A percentile compares a stretch with the other conserved stretches of the same genome.
These are phyloP conservation scores for Penicillium brasilianum DNA, from an alignment of 2,329 filamentous ascomycete genomes.

Conservation along the genomic window DNA sequence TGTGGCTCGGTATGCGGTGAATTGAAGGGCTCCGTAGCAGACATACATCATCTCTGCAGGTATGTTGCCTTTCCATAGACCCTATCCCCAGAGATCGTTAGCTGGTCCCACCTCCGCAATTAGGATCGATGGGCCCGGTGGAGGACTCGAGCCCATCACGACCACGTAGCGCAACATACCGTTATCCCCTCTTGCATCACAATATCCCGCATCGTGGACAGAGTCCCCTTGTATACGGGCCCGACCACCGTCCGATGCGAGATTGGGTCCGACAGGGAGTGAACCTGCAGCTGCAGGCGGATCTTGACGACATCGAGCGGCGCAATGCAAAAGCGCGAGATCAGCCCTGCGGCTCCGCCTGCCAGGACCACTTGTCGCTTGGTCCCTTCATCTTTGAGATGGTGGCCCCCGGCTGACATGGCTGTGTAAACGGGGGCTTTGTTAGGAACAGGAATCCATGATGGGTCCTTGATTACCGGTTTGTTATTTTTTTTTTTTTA, in stretches of 20 bases:
- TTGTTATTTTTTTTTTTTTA: slow-evolving; percentile 11
- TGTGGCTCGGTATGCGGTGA: slow-evolving; percentile 80
- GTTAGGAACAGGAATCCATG: slow-evolving; percentile 29
- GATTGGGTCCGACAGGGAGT: slow-evolving; percentile 77
- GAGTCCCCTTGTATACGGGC: slow-evolving; percentile 70
- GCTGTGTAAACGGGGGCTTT: slow-evolving; percentile 47
- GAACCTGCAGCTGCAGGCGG: slow-evolving; percentile 88
- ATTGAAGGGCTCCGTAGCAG: slow-evolving; percentile 86
- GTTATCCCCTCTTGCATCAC: slow-evolving; percentile 79
- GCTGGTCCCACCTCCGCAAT: not conserved
- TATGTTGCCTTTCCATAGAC: slow-evolving; percentile 97
- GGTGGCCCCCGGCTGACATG: slow-evolving; percentile 67
- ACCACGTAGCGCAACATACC: slow-evolving; percentile 40
- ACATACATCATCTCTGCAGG: slow-evolving; percentile 95
- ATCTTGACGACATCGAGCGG: slow-evolving; percentile 99
- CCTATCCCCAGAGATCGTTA: slow-evolving; percentile 42
- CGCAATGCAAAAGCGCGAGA: slow-evolving; percentile 93
- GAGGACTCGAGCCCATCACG: not conserved
- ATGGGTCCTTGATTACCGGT: not conserved
- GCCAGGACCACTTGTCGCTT: slow-evolving; percentile 68
- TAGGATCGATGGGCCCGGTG: slow-evolving; percentile 4
- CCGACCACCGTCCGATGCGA: slow-evolving; percentile 57
- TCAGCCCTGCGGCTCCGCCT: slow-evolving; percentile 76
- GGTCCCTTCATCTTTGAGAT: slow-evolving; percentile 75
- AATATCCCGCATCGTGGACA: slow-evolving; percentile 77